phyloP scores from a whole-genome alignment of 2,329 filamentous ascomycete species.

The Tolypocladium endophyticum region DNA sequence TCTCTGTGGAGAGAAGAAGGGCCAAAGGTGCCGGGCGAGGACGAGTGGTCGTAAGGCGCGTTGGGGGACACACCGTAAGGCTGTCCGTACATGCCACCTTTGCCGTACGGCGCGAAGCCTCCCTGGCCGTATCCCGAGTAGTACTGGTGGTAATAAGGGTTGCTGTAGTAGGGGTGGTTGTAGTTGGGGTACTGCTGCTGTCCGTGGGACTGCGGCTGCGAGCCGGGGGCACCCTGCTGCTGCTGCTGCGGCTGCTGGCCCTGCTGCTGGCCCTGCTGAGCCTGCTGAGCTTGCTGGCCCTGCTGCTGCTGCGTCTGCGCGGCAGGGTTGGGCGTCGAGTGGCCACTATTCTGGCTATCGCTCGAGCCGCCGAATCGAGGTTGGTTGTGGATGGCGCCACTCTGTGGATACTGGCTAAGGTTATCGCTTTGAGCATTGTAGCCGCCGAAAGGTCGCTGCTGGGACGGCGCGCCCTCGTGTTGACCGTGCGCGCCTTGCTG shows the following conservation, averaged over 20 bases:
- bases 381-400: slow-evolving; percentile 44
- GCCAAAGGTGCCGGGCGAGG: slow-evolving; percentile 43
- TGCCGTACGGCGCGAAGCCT: slow-evolving; percentile 43
- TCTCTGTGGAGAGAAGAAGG: slow-evolving; percentile 45
- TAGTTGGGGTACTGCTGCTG: slow-evolving; percentile 42
- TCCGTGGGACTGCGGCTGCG: slow-evolving; percentile 33
- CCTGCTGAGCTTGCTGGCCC: slow-evolving; percentile 25
- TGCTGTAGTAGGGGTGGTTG: slow-evolving; percentile 49
- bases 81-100: slow-evolving; percentile 44
- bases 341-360: slow-evolving; percentile 75
- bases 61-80: slow-evolving; percentile 47
- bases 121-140: slow-evolving; percentile 44
- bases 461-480: slow-evolving; percentile 59
- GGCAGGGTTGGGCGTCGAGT: slow-evolving; percentile 81
- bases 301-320: slow-evolving; percentile 38
- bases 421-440: slow-evolving; percentile 60
- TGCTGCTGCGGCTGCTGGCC: slow-evolving; percentile 32
- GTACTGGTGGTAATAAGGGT: slow-evolving; percentile 54
- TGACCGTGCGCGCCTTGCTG: slow-evolving; percentile 51
- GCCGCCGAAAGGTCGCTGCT: slow-evolving; percentile 67
- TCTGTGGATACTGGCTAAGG: slow-evolving; percentile 63
- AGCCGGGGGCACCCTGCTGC: slow-evolving; percentile 28
- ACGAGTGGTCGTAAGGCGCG: slow-evolving; percentile 44
- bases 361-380: slow-evolving; percentile 48
- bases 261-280: slow-evolving; percentile 23